Evolutionary conservation across 2,329 filamentous ascomycete species (phyloP).

Genomic region (Colletotrichum kahawae): DNA sequence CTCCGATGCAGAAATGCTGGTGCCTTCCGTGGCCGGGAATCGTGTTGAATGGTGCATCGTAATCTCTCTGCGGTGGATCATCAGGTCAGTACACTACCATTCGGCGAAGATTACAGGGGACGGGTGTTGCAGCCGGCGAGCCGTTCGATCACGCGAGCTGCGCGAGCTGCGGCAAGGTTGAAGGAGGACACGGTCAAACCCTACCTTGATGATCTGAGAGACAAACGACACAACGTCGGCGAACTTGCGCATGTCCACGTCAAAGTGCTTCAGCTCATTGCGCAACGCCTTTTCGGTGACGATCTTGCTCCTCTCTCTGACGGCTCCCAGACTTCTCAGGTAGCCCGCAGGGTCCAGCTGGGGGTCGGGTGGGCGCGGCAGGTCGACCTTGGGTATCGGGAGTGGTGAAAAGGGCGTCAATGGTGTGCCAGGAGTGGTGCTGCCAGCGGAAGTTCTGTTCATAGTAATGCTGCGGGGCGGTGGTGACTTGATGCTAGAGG

Average conservation of each 20-base stretch:
- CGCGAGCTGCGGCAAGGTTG: background rate
- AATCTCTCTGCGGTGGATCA: slow-evolving; percentile 49
- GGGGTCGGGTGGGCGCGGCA: slow-evolving; percentile 87
- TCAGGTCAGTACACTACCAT: slow-evolving; percentile 1
- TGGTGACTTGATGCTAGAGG: slow-evolving; percentile 52
- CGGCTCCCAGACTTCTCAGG: slow-evolving; percentile 85
- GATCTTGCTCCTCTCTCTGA: slow-evolving; percentile 78
- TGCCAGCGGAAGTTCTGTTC: slow-evolving; percentile 58
- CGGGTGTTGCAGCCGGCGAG: background rate
- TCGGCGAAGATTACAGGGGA: background rate
- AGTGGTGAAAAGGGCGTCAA: slow-evolving; percentile 55
- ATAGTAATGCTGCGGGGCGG: slow-evolving; percentile 36
- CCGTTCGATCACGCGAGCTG: background rate
- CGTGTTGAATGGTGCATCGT: slow-evolving; percentile 56
- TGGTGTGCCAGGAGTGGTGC: slow-evolving; percentile 52
- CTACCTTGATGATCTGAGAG: slow-evolving; percentile 92
- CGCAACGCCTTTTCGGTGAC: slow-evolving; percentile 78
- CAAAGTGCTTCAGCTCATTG: slow-evolving; percentile 84
- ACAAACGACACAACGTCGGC: slow-evolving; percentile 84
- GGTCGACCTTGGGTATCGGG: slow-evolving; percentile 74
- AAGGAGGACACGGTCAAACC: slow-evolving; percentile 24
- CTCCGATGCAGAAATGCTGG: slow-evolving; percentile 85
- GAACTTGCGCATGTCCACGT: slow-evolving; percentile 87
- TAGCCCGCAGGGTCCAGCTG: slow-evolving; percentile 88
- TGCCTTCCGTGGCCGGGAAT: slow-evolving; percentile 90